Conservation (phyloP, 2,329 filamentous ascomycete species). For the Ramularia endophylla region DNA sequence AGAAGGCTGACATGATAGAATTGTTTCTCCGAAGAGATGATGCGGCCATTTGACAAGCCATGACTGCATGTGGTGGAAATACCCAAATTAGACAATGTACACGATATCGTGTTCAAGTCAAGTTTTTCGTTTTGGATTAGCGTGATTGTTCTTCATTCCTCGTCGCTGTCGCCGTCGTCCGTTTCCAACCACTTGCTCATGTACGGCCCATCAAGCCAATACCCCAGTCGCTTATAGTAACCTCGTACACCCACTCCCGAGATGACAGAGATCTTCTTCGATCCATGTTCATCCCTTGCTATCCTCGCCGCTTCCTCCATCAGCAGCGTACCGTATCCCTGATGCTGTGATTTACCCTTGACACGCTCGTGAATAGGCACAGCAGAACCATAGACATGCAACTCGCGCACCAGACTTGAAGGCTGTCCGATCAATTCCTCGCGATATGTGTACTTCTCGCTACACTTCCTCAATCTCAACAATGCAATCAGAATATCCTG, state of each 20-base stretch:
- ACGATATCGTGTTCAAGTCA: not conserved
- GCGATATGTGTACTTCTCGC: slow-evolving; percentile 83
- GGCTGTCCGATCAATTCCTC: slow-evolving; percentile 79
- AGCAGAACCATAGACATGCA: slow-evolving; percentile 95
- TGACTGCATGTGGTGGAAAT: too few relatives aligned
- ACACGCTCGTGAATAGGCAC: slow-evolving; percentile 97
- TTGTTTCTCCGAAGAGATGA: slow-evolving; percentile 53
- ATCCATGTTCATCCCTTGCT: slow-evolving; percentile 88
- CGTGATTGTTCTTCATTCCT: slow-evolving; percentile 18
- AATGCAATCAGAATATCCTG: slow-evolving; percentile 95
- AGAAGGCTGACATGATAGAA: slow-evolving; percentile 61
- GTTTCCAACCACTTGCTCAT: slow-evolving; percentile 36
- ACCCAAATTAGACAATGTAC: too few relatives aligned
- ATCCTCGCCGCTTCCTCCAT: slow-evolving; percentile 99
- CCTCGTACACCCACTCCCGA: slow-evolving; percentile 95
- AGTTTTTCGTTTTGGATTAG: not conserved
- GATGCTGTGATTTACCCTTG: slow-evolving; percentile 95
- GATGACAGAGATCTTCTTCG: slow-evolving; percentile 91
- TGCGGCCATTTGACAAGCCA: too few relatives aligned
- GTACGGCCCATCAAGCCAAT: slow-evolving; percentile 87
- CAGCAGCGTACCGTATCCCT: slow-evolving; percentile 88
- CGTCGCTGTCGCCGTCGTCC: slow-evolving; percentile 24
- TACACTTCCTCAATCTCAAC: slow-evolving; percentile 84
- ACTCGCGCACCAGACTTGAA: slow-evolving; percentile 84
- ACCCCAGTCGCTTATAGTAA: slow-evolving; percentile 91